phyloP scores from a whole-genome alignment of 345 rosid genomes.

The Rhodamnia rubescens region DNA sequence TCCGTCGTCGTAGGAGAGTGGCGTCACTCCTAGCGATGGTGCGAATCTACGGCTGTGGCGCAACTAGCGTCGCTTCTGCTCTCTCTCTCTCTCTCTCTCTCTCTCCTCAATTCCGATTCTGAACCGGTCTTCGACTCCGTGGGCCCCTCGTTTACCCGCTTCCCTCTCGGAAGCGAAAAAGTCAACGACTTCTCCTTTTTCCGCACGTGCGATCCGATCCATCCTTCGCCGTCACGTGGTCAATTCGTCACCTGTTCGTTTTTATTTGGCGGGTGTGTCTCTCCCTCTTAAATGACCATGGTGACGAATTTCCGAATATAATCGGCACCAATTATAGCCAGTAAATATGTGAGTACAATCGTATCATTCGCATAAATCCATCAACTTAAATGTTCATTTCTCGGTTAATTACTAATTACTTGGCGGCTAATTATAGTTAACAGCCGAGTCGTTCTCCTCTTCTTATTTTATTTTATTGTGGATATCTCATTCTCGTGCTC shows the following conservation, averaged over 20 bases:
- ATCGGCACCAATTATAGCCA: not conserved
- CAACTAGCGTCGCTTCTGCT: not conserved
- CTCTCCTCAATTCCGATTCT: no score
- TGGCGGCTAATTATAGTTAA: not conserved
- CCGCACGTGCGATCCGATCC: not conserved
- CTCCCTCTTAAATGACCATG: not conserved
- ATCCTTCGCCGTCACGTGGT: not conserved
- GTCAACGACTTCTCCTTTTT: not conserved
- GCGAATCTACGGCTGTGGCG: not conserved
- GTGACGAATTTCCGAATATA: not conserved
- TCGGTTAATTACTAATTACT: not conserved
- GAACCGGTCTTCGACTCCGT: no score
- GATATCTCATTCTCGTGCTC: not conserved
- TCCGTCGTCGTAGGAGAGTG: not conserved
- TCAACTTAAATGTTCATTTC: not conserved
- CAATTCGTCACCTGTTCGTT: not conserved
- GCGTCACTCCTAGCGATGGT: not conserved
- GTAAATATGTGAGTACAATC: not conserved
- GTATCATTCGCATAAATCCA: not conserved
- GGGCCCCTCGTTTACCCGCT: no score
- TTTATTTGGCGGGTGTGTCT: not conserved
- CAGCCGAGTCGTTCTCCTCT: no score
- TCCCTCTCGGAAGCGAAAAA: not conserved
- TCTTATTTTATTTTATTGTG: fast-evolving
- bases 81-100: no score